A percentile compares a stretch with the other conserved stretches of the same genome.
phyloP scores from a whole-genome alignment of 495 filamentous ascomycete genomes.

The Friedmanniomyces simplex region DNA sequence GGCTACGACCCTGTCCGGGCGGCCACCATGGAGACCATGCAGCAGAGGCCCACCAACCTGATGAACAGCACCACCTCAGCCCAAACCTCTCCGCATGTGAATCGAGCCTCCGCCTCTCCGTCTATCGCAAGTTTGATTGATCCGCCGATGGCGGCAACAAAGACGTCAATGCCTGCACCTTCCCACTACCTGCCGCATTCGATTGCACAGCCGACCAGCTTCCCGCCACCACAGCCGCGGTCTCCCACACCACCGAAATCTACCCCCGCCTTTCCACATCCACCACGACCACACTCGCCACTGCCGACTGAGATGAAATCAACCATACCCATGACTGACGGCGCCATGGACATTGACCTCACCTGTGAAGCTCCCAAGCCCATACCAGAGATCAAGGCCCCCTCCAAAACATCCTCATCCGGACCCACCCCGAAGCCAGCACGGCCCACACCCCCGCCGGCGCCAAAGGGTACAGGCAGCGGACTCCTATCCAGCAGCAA shows the following conservation, averaged over 20 bases:
- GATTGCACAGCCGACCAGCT: slow-evolving; percentile 12
- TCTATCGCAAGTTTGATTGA: slow-evolving; percentile 86
- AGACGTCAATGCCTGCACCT: slow-evolving; percentile 20
- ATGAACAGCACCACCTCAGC: slow-evolving; percentile 49
- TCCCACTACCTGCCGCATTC: slow-evolving; percentile 13
- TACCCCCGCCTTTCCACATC: slow-evolving; percentile 6
- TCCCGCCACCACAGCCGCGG: neutral
- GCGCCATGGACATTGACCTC: slow-evolving; percentile 17
- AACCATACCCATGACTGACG: slow-evolving; percentile 1
- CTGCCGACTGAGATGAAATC: neutral
- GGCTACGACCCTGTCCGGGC: slow-evolving; percentile 78
- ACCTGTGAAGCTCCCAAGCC: neutral
- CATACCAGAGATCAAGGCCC: slow-evolving; percentile 1
- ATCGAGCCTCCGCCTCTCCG: slow-evolving; percentile 71
- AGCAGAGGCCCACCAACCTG: slow-evolving; percentile 37
- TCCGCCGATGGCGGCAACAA: slow-evolving; percentile 42
- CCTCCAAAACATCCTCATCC: slow-evolving; percentile 39
- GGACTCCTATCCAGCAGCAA: slow-evolving; percentile 54
- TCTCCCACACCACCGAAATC: neutral
- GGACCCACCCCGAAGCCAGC: slow-evolving; percentile 48
- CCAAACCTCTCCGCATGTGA: slow-evolving; percentile 36
- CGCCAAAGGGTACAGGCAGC: slow-evolving; percentile 51
- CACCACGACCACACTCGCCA: neutral
- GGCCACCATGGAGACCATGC: slow-evolving; percentile 50
- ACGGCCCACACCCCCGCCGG: slow-evolving; percentile 43